phyloP scores from a whole-genome alignment of 1,139 yeast genomes.

The Geotrichum klebahnii region DNA sequence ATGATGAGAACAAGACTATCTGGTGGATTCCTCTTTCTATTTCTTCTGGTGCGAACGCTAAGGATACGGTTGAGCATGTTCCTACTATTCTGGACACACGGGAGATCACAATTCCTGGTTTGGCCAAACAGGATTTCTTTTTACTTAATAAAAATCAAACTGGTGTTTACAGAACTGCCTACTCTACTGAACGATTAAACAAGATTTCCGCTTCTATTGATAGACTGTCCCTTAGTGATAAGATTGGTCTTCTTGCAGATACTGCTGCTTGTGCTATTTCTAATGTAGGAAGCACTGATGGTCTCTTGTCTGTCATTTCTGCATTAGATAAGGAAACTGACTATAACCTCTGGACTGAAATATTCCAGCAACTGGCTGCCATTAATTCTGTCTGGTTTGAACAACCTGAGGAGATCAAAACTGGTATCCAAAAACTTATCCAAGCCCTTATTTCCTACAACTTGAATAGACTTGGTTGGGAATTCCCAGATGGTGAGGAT shows the following conservation, averaged over 20 bases:
- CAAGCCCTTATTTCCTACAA: constrained; percentile 46
- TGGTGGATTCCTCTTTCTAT: constrained; percentile 75
- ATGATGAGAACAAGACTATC: constrained; percentile 47
- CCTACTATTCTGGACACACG: constrained; percentile 26
- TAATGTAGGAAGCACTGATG: constrained; percentile 42
- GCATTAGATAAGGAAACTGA: constrained; percentile 50
- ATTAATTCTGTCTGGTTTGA: constrained; percentile 50
- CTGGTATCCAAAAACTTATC: constrained; percentile 44
- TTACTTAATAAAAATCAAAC: constrained; percentile 79
- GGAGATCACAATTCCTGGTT: constrained; percentile 30
- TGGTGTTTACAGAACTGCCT: constrained; percentile 78
- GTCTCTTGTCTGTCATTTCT: constrained; percentile 47
- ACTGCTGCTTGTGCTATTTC: neutral
- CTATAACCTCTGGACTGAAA: constrained; percentile 62
- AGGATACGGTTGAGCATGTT: constrained; percentile 22
- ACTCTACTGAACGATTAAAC: constrained; percentile 67
- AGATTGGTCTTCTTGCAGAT: constrained; percentile 78
- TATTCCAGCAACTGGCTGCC: constrained; percentile 46
- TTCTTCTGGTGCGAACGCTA: constrained; percentile 33
- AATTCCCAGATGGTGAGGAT: constrained; percentile 38
- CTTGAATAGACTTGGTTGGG: constrained; percentile 42
- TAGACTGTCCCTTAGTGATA: constrained; percentile 69
- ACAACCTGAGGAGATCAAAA: constrained; percentile 41
- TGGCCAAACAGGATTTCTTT: constrained; percentile 40
- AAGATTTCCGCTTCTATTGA: constrained; percentile 70